Evolutionary conservation across 441 rosid genomes (phyloP), one percentile per base, ranked within the genome.

Genomic region (Raphanus hybrid): DNA sequence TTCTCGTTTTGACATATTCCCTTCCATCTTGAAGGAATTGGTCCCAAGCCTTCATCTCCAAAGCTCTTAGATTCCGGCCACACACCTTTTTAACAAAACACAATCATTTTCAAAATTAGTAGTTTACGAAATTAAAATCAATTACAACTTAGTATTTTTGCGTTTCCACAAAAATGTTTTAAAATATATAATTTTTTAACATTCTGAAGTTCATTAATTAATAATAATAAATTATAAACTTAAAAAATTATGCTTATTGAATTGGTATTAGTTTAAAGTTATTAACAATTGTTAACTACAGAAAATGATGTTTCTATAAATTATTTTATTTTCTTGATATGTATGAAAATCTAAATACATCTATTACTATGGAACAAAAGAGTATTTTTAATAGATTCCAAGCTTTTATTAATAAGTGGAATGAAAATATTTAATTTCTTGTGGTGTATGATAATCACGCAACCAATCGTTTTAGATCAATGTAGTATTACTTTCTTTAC

Each of bases 61-160:
- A 90, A 87, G 90, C 92, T 88, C 69, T 84, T 85, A 4, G 94
- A 90, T 78, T 88, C 92, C 9, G 92, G 92, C 92, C 94, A 90
- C 6, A 82, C 92, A 80, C 94, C 94, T 89, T 48, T 75, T 32
- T 5, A 45, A 29, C 34, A 23, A 41, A 35, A 6, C 52, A 50
- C 8, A 50, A 50, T 50, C 0, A 50, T 50, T n/a, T n/a, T 14
- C 18, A n/a, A n/a, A n/a, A 50, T 1, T 50, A 50, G 14, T 6
- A 50, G 57, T 50, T 14, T 50, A 50, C 18, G 15, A 15, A 54
- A n/a, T 20, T 37, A 6, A 45, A 20, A n/a, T 59, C 18, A 29
- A 11, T 10, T 60, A 35, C 11, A 16, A 37, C 34, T 29, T 8
- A 8, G 3, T 37, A 37, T 37, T 8, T 37, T 35, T n/a, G n/a